phyloP scores from a whole-genome alignment of 306 rosid genomes.

The Heteromeles arbutifolia region DNA sequence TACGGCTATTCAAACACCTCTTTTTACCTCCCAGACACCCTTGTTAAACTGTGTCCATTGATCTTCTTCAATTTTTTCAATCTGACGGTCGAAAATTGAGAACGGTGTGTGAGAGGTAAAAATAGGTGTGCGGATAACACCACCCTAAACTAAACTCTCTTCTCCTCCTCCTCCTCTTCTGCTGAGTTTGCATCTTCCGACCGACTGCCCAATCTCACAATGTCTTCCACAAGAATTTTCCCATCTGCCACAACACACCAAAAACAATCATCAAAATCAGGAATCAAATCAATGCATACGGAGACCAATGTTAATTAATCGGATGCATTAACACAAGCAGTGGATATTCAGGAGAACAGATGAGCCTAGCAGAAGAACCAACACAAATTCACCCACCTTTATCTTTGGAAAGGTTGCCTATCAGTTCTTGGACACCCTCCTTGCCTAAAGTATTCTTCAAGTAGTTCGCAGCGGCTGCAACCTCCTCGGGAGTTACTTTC shows the following conservation, averaged over 20 bases:
- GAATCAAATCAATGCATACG: not conserved
- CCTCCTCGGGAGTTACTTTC: slow-evolving; percentile 96
- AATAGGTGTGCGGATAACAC: too few species aligned
- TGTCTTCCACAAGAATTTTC: slow-evolving; percentile 91
- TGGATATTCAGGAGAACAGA: not conserved
- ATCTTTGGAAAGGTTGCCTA: slow-evolving; percentile 89
- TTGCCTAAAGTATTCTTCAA: slow-evolving; percentile 81
- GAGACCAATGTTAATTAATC: too few species aligned
- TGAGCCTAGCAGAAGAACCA: not conserved
- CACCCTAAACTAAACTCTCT: too few species aligned
- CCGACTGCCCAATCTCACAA: slow-evolving; percentile 74
- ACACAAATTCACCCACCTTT: slow-evolving; percentile 36
- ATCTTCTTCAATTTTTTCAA: too few species aligned
- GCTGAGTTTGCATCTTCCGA: slow-evolving; percentile 51
- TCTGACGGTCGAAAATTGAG: too few species aligned
- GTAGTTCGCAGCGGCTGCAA: slow-evolving; percentile 87
- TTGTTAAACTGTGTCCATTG: too few species aligned
- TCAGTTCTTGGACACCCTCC: slow-evolving; percentile 90
- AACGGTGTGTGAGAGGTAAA: too few species aligned
- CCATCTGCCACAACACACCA: slow-evolving; percentile 53
- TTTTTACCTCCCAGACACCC: too few species aligned
- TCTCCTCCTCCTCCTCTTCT: slow-evolving; percentile 20
- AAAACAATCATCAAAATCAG: not conserved
- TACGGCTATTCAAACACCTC: too few species aligned
- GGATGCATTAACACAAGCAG: not conserved